Evolutionary conservation across 805 yeast genomes (phyloP), one percentile per base, ranked within the genome.

Genomic region (Saccharomyces paradoxus): DNA sequence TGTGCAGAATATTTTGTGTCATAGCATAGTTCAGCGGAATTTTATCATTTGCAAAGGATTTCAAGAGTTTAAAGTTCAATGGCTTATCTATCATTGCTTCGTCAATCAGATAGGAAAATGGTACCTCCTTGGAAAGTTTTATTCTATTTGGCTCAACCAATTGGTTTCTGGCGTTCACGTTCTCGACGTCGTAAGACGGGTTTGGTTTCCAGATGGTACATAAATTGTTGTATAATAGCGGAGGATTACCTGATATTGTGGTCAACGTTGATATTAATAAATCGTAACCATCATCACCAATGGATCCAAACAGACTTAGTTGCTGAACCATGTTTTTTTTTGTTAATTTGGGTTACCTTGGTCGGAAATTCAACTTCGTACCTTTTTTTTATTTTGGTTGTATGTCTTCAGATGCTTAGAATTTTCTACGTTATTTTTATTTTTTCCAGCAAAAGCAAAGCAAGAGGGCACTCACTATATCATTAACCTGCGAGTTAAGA

Each of bases 141-240:
- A 69, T 60, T 58, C 71, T 63, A 37, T 62, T 69, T 22, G 63
- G 64, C 49, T 69, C 71, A 2, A 65, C 65, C 26, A 68, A 50
- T 54, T 68, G 72, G 41, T 66, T 66, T 46, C 65, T 67, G 4
- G 66, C 53, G 51, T 67, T 66, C 3, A 57, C 58, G 22, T 60
- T 58, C 24, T 62, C 68, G 13, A 63, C 61, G 31, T 64, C 65
- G 47, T 57, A 60, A 5, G 58, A 30, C 21, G 65, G 64, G 41
- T 62, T 60, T n/a, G 71, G 69, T 52, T 61, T 61, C 66, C 69
- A 67, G 17, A 61, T 56, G 6, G 64, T 61, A 8, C 63, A 58
- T 13, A 65, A 48, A 41, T 61, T 67, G 2, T 67, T 58, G 55
- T 61, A 68, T 17, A 66, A 32, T 7, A 66, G 59, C 4, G 71